Percentiles rank a stretch among this genome's conserved stretches.
These are phyloP conservation scores for Colletotrichum tropicale DNA, from an alignment of 2,329 filamentous ascomycete species.

Conservation along the genomic window DNA sequence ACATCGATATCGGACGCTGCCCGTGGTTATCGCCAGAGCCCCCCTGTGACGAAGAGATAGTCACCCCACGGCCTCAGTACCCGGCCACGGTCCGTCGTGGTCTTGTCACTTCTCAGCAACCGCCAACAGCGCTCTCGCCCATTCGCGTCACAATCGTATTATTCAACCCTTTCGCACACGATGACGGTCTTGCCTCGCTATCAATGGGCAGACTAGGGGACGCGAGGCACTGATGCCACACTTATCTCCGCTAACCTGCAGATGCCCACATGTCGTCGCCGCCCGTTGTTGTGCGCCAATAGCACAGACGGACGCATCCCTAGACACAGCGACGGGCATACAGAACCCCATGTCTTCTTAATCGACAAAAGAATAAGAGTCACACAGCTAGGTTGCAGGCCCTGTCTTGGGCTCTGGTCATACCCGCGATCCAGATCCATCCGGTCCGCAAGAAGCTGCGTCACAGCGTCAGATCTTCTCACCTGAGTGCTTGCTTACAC, in stretches of 20 bases:
- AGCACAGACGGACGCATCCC: background rate
- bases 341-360: background rate
- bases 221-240: conserved; percentile 17
- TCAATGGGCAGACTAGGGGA: conserved; percentile 5
- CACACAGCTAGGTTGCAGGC: background rate
- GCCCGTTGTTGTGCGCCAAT: conserved; percentile 16
- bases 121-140: background rate
- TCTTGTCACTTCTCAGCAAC: background rate
- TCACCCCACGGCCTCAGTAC: background rate
- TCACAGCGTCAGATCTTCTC: background rate
- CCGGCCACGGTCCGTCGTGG: background rate
- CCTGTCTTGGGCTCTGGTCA: background rate
- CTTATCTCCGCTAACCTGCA: conserved; percentile 16
- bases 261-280: conserved; percentile 12
- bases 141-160: conserved; percentile 5
- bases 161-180: background rate
- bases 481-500: background rate
- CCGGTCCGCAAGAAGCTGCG: background rate
- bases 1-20: background rate
- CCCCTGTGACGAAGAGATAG: background rate
- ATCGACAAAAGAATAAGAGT: conserved; percentile 10
- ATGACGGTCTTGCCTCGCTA: conserved; percentile 9
- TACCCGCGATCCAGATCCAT: conserved; percentile 16
- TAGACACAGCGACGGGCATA: background rate
- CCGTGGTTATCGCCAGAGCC: background rate